Evolutionary conservation across 768 basidiomycete genomes (phyloP).

Genomic region (Pleurotus giganteus): DNA sequence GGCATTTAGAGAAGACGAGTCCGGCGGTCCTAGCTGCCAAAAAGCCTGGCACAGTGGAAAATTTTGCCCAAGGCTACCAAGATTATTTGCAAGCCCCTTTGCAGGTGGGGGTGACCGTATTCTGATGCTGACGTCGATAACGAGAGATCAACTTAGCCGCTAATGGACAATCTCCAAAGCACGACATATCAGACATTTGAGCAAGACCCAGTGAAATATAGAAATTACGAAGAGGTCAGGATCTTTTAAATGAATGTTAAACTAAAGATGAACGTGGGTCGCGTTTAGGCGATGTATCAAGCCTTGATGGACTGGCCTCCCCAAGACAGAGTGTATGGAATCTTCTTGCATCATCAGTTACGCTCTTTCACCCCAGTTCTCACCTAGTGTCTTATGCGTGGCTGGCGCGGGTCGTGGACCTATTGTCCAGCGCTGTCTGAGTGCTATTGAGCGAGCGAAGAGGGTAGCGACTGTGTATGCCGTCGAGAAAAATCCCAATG

Average conservation of each 20-base stretch:
- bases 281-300: constrained; percentile 68
- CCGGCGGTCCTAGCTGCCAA: constrained; percentile 59
- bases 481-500: constrained; percentile 96
- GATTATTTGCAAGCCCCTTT: constrained; percentile 95
- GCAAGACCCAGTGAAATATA: constrained; percentile 95
- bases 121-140: background rate
- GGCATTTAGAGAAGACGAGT: constrained; percentile 80
- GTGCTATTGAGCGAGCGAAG: constrained; percentile 67
- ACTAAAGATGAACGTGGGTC: constrained; percentile 10
- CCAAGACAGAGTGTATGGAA: constrained; percentile 63
- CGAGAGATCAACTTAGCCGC: constrained; percentile 52
- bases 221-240: constrained; percentile 86
- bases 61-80: constrained; percentile 90
- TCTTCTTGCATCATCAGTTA: background rate
- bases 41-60: constrained; percentile 75
- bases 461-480: constrained; percentile 73
- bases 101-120: constrained; percentile 50
- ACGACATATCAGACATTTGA: constrained; percentile 98
- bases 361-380: constrained; percentile 6
- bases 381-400: constrained; percentile 74
- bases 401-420: constrained; percentile 96
- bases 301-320: constrained; percentile 74
- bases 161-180: constrained; percentile 97
- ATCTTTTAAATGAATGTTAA: constrained; percentile 11
- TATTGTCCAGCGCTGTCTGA: constrained; percentile 80